Conservation (phyloP, 768 basidiomycete species). For the Rubroboletus pulcherrimus region DNA sequence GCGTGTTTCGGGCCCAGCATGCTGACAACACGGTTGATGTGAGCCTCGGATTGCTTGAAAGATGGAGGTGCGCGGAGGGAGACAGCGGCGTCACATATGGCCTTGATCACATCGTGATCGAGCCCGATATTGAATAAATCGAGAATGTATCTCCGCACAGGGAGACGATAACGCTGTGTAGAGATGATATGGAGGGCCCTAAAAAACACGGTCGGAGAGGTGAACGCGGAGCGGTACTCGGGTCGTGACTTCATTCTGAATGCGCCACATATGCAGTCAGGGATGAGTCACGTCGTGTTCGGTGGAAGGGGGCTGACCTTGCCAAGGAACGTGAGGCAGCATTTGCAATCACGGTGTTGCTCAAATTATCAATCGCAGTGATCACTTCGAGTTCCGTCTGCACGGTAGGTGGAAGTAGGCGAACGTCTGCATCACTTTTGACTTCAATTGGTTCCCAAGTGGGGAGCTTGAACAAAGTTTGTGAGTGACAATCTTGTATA, state of each 20-base stretch:
- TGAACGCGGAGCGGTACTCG: slow-evolving; percentile 73
- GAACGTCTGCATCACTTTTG: slow-evolving; percentile 35
- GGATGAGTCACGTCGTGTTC: not conserved
- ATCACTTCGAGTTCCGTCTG: slow-evolving; percentile 80
- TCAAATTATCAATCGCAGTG: slow-evolving; percentile 87
- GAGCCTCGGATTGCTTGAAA: slow-evolving; percentile 42
- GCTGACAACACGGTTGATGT: slow-evolving; percentile 49
- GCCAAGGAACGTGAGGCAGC: slow-evolving; percentile 88
- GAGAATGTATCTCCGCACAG: slow-evolving; percentile 88
- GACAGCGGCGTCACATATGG: slow-evolving; percentile 50
- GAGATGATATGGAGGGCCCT: slow-evolving; percentile 86
- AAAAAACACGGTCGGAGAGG: slow-evolving; percentile 74
- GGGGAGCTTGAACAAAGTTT: slow-evolving; percentile 52
- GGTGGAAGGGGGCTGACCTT: slow-evolving; percentile 46
- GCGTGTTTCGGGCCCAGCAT: slow-evolving; percentile 57
- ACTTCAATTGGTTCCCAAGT: slow-evolving; percentile 49
- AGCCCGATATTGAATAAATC: slow-evolving; percentile 89
- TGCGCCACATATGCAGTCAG: not conserved
- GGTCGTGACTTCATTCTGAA: slow-evolving; percentile 71
- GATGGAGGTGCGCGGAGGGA: slow-evolving; percentile 46
- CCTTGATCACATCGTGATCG: slow-evolving; percentile 54
- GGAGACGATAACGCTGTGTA: slow-evolving; percentile 84
- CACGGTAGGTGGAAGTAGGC: slow-evolving; percentile 60
- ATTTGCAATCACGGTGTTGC: slow-evolving; percentile 94
- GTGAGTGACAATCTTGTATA: slow-evolving; percentile 3